Conservation (phyloP, 2,329 filamentous ascomycete genomes). For the Lachnellula willkommii region DNA sequence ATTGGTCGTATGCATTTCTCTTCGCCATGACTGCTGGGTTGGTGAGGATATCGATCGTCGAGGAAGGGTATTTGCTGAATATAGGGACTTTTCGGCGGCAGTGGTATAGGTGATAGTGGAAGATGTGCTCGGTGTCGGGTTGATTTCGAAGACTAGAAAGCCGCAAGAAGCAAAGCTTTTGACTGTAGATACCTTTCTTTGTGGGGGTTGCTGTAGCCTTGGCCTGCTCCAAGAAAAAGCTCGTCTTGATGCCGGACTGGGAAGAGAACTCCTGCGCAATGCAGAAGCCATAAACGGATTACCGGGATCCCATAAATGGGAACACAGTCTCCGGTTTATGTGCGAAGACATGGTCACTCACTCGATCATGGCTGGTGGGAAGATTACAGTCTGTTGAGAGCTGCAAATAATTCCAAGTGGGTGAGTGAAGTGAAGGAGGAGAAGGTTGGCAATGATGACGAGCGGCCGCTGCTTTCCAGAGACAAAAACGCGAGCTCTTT, state of each 20-base stretch:
- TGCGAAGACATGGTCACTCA: constrained; percentile 41
- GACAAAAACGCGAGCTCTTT: background rate
- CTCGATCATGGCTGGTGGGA: constrained; percentile 38
- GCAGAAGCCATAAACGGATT: constrained; percentile 15
- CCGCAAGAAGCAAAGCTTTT: constrained; percentile 51
- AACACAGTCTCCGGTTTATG: constrained; percentile 42
- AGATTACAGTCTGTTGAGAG: constrained; percentile 25
- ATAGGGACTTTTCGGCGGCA: constrained; percentile 22
- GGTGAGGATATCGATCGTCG: constrained; percentile 12
- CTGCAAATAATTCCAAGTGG: constrained; percentile 10
- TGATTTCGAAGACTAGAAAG: constrained; percentile 45
- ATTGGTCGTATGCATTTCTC: constrained; percentile 27
- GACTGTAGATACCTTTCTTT: constrained; percentile 35
- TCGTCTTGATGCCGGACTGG: constrained; percentile 10
- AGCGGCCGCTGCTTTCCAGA: background rate
- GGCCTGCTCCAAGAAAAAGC: constrained; percentile 18
- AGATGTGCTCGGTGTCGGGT: constrained; percentile 34
- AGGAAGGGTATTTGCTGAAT: constrained; percentile 12
- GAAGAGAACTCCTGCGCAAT: constrained; percentile 12
- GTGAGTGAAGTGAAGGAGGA: background rate
- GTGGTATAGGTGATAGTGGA: constrained; percentile 18
- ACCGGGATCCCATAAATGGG: constrained; percentile 35
- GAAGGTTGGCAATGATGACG: background rate
- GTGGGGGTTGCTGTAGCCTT: constrained; percentile 30
- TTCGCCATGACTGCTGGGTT: constrained; percentile 24